Evolutionary conservation across 2,329 filamentous ascomycete genomes (phyloP).

Genomic region (Hypoxylon sp.): DNA sequence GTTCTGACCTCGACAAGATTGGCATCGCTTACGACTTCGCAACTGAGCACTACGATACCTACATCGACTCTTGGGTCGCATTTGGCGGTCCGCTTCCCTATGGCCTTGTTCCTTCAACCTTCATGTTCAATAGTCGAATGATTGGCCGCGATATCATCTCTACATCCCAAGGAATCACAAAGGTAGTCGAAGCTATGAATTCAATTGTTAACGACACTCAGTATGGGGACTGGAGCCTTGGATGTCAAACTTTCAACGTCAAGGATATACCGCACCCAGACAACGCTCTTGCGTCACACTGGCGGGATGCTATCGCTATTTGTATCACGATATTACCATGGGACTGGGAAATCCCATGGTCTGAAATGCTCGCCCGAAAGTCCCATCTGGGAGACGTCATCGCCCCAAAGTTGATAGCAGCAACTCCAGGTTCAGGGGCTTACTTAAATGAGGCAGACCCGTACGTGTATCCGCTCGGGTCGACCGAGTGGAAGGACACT

Average conservation of each 20-base stretch:
- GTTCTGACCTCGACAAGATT: background rate
- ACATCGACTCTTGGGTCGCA: background rate
- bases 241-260: constrained; percentile 26
- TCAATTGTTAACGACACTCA: background rate
- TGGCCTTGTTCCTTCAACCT: background rate
- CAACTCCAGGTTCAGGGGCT: constrained; percentile 20
- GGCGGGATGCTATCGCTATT: constrained; percentile 23
- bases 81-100: background rate
- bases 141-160: background rate
- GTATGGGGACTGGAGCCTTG: constrained; percentile 15
- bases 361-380: constrained; percentile 17
- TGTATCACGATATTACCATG: constrained; percentile 10
- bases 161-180: background rate
- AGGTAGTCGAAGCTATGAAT: background rate
- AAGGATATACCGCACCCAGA: constrained; percentile 16
- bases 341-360: constrained; percentile 15
- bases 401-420: constrained; percentile 24
- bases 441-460: constrained; percentile 44
- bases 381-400: background rate
- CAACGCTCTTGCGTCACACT: constrained; percentile 38
- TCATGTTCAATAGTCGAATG: background rate
- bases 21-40: background rate
- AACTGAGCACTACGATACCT: background rate
- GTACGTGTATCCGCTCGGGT: constrained; percentile 18
- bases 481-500: constrained; percentile 38